Evolutionary conservation across 1,284 basidiomycete species (phyloP).

Genomic region (Sporisorium reilianum): DNA sequence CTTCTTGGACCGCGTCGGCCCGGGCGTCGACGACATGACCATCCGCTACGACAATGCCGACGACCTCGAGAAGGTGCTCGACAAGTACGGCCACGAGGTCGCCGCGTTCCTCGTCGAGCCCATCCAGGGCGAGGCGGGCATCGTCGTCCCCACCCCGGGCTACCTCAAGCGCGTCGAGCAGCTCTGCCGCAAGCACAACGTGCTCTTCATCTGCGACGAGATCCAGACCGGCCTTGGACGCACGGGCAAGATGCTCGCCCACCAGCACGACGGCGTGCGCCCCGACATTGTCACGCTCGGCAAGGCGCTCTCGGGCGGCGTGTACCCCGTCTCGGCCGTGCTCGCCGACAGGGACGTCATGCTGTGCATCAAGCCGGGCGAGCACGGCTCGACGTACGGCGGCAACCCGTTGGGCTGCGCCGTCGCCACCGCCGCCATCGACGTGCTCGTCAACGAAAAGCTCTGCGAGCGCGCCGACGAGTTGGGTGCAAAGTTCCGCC

Average conservation of each 20-base stretch:
- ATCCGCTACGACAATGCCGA: conserved; percentile 71
- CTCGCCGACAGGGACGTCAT: conserved; percentile 89
- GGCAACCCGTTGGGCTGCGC: conserved; percentile 96
- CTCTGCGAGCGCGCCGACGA: conserved; percentile 81
- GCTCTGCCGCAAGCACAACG: conserved; percentile 92
- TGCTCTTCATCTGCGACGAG: conserved; percentile 95
- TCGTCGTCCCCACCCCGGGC: conserved; percentile 89
- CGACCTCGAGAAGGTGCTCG: conserved; percentile 85
- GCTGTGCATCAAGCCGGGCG: conserved; percentile 95
- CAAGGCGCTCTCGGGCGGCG: conserved; percentile 94
- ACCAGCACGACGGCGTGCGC: conserved; percentile 82
- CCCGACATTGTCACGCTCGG: conserved; percentile 94
- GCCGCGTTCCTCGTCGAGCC: conserved; percentile 97
- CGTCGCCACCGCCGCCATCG: conserved; percentile 88
- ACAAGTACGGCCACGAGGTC: conserved; percentile 83
- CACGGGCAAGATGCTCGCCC: conserved; percentile 73
- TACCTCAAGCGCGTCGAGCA: conserved; percentile 83
- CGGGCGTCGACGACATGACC: conserved; percentile 70
- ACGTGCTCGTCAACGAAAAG: conserved; percentile 87
- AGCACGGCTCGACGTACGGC: conserved; percentile 87
- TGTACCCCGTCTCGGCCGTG: conserved; percentile 96
- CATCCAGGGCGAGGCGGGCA: conserved; percentile 97
- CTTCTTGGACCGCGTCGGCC: conserved; percentile 86
- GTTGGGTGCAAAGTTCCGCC: conserved; percentile 82
- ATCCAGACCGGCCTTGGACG: conserved; percentile 80